phyloP scores from a whole-genome alignment of 2,329 filamentous ascomycete species.

The Neopestalotiopsis rosae region DNA sequence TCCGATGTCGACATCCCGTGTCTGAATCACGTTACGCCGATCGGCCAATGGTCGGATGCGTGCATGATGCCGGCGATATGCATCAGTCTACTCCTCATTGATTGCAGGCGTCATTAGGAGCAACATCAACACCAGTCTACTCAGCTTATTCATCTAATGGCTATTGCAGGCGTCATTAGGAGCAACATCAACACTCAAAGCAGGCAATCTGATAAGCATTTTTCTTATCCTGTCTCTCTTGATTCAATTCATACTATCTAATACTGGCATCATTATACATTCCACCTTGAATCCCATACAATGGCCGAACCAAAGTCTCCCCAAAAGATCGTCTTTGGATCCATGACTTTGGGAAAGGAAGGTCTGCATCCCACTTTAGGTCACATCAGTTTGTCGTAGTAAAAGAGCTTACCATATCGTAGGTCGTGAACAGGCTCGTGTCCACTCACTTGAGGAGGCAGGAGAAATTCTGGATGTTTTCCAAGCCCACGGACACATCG shows the following conservation, averaged over 20 bases:
- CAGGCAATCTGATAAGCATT: not conserved
- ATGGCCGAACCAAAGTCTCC: conserved; percentile 13
- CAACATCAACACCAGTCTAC: not conserved
- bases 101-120: not conserved
- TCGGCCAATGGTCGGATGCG: conserved; percentile 13
- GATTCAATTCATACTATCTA: no score
- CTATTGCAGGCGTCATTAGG: no score
- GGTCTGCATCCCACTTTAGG: not conserved
- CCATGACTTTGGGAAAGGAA: conserved; percentile 16
- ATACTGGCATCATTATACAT: not conserved
- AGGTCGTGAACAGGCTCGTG: conserved; percentile 13
- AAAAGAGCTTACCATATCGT: not conserved
- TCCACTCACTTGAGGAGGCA: not conserved
- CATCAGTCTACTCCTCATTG: not conserved
- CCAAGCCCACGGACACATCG: conserved; percentile 6
- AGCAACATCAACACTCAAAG: not conserved
- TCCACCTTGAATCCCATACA: not conserved
- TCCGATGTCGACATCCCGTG: conserved; percentile 8
- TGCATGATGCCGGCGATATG: not conserved
- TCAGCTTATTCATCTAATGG: no score
- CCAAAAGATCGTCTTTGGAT: conserved; percentile 13
- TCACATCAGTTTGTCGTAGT: no score
- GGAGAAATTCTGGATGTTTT: conserved; percentile 13
- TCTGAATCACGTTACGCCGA: conserved; percentile 2
- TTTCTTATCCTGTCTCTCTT: no score